Evolutionary conservation across 768 basidiomycete species (phyloP).

Genomic region (Pleurotus djamor): DNA sequence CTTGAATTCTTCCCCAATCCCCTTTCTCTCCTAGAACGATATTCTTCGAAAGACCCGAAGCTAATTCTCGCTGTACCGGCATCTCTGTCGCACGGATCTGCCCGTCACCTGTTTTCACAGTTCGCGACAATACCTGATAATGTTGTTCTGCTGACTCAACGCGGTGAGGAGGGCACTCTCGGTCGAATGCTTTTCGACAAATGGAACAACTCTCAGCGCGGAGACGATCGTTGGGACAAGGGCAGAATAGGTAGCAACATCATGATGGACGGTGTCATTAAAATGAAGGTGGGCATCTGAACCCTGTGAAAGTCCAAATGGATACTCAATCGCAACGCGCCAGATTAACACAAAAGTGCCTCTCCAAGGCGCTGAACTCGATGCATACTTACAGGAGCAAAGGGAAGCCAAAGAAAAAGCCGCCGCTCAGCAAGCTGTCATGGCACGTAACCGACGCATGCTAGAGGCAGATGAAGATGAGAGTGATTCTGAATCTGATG

Average conservation of each 20-base stretch:
- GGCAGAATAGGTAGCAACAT: constrained; percentile 87
- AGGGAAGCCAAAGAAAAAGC: constrained; percentile 78
- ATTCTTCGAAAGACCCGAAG: constrained; percentile 88
- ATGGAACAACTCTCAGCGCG: constrained; percentile 85
- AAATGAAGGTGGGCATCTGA: too few relatives aligned
- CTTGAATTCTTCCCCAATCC: constrained; percentile 91
- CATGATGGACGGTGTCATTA: constrained; percentile 73
- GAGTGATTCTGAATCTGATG: constrained; percentile 66
- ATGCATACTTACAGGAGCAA: constrained; percentile 75
- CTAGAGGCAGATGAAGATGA: constrained; percentile 95
- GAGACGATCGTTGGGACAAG: constrained; percentile 82
- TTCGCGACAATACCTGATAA: constrained; percentile 85
- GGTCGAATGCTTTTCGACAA: constrained; percentile 75
- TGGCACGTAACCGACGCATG: constrained; percentile 82
- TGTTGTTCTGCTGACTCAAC: constrained; percentile 81
- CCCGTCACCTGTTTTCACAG: constrained; percentile 80
- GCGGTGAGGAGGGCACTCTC: constrained; percentile 79
- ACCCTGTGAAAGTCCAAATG: too few relatives aligned
- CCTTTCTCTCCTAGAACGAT: constrained; percentile 73
- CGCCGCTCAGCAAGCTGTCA: constrained; percentile 80
- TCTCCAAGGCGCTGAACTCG: constrained; percentile 85
- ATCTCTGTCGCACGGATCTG: constrained; percentile 90
- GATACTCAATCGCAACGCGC: too few relatives aligned
- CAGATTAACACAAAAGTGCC: constrained; percentile 91
- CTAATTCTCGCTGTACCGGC: constrained; percentile 92